Base-by-base conservation (phyloP, 148 eudicot species). In the Cornus controversa region DNA sequence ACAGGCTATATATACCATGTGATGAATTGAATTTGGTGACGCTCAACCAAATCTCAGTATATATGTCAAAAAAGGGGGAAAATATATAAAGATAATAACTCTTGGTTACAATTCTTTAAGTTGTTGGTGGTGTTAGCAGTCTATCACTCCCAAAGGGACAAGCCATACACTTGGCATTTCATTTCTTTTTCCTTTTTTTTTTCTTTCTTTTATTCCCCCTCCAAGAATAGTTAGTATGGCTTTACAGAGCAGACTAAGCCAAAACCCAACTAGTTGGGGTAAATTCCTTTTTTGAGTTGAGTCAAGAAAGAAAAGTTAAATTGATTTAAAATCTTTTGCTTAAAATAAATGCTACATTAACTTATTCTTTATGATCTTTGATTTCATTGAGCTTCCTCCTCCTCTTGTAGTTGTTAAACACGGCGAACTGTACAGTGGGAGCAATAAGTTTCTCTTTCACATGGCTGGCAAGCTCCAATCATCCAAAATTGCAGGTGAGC, bases 381-480 rank as follows among this genome's bases (percentile, higher is more conserved):
- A 54, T 80, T 66, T 69, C 75, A 68, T 78, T 70, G 66, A 60
- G 6, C 65, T 75, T 76, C 69, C 68, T 68, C 42, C 64, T 37
- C 57, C 79, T 75, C 76, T 40, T 82, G 69, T 79, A 89, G 86
- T 87, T 57, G 65, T 78, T 67, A 85, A 80, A 77, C 82, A 80
- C 64, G 75, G 74, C 54, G 85, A 86, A 71, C 86, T 40, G 45
- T 69, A 81, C 40, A 81, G 73, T 65, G 89, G 87, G 26, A 84
- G 81, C 54, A 84, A 75, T 66, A 88, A 88, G 80, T 81, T 88
- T 78, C 80, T 85, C 67, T 82, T 84, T 31, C 80, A 79, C 63
- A 65, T 81, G 79, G 83, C 90, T 70, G 73, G 80, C 80, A 90
- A 85, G 81, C 25, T 72, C 29, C 84, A 79, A 74, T 24, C 81